Conservation (phyloP, 192 early-diverging fungal species). For the Coemansia sp. region DNA sequence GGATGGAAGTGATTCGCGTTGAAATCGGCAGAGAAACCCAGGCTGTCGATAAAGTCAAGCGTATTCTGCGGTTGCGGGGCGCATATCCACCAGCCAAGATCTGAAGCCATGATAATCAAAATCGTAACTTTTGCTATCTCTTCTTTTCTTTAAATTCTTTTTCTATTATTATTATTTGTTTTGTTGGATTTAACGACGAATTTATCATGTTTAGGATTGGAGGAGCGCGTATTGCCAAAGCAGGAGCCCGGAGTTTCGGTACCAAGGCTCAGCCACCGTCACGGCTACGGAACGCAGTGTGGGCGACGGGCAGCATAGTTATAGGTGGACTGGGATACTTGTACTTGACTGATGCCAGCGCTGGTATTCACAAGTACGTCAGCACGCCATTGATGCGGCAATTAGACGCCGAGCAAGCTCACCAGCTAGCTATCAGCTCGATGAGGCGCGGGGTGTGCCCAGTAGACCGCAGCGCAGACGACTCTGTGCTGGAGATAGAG, state of each 20-base stretch:
- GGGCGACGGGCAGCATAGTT: constrained; percentile 42
- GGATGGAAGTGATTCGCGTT: constrained; percentile 71
- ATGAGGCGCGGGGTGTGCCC: constrained; percentile 67
- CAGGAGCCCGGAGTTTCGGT: constrained; percentile 18
- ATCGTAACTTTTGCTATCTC: neutral
- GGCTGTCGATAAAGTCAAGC: constrained; percentile 32
- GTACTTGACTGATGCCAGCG: constrained; percentile 74
- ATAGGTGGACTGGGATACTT: constrained; percentile 53
- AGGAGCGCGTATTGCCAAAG: neutral
- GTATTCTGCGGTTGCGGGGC: constrained; percentile 24
- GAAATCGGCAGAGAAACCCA: constrained; percentile 32
- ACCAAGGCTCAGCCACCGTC: constrained; percentile 32
- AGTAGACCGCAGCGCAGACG: constrained; percentile 61
- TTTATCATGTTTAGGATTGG: constrained; percentile 8
- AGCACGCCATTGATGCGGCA: constrained; percentile 69
- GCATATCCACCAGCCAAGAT: constrained; percentile 11
- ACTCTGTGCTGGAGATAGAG: constrained; percentile 58
- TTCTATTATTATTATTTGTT: neutral
- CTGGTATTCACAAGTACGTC: constrained; percentile 67
- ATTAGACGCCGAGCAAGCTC: constrained; percentile 75
- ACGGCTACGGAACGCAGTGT: constrained; percentile 23
- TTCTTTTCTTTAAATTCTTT: constrained; percentile 6
- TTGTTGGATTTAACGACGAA: constrained; percentile 5
- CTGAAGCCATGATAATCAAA: neutral
- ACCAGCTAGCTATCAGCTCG: constrained; percentile 64